Base-by-base conservation (phyloP, 306 rosid genomes). In the Fragaria ananassa region DNA sequence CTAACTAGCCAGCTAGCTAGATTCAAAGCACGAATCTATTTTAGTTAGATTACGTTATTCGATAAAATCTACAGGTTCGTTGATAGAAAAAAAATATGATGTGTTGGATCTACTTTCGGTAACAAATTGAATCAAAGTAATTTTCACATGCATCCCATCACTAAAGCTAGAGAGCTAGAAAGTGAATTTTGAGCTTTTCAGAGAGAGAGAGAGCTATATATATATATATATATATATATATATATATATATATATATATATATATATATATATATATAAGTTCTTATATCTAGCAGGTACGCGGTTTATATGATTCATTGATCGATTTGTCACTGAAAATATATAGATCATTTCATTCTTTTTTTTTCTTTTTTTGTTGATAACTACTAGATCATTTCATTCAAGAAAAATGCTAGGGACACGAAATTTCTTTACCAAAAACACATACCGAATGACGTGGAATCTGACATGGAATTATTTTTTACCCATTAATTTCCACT, bases 71-170 rank as follows among this genome's bases (percentile, higher is more conserved):
- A 37, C 74, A 51, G 42, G 62, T 54, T 53, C 39, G 77, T 68
- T 80, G 65, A 67, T 31, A 51, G 23, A 57, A 67, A 35, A 58
- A 60, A 67, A 37, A 69, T 45, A 41, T 70, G 51, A 29, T 50
- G 56, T 75, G 76, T 25, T 39, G 49, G 49, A 66, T 25, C 74
- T 39, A 68, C 89, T 87, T 87, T 85, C 62, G 86, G 84, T 81
- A 74, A 61, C 29, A 17, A 35, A 45, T 61, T 63, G 42, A 80
- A 41, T 51, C 74, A 31, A 17, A 0, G 65, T 42, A 64, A 56
- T 27, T 27, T 37, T n/a, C 71, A 80, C 84, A 87, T 87, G 76
- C 60, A 78, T 80, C 80, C 57, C 76, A 46, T 57, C 3, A 6
- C 56, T 18, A 64, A 57, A n/a, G 70, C 68, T 29, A 68, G 53